phyloP scores from a whole-genome alignment of 164 flowering plant genomes.

The Berberis vulgaris region DNA sequence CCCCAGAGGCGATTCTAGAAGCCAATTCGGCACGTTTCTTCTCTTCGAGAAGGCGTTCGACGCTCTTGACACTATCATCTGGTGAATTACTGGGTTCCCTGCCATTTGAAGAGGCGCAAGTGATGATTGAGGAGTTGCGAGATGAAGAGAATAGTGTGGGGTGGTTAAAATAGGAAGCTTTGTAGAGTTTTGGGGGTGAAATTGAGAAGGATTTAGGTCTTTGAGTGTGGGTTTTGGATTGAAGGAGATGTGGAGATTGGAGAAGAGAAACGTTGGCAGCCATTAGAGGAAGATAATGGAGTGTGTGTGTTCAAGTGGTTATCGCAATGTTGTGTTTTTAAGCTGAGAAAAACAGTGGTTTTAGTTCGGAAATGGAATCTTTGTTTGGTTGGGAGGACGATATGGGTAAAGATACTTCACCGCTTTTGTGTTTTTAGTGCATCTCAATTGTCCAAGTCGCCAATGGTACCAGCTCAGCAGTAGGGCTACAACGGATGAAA shows the following conservation, averaged over 20 bases:
- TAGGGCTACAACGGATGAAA: no score
- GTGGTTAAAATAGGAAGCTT: constrained; percentile 1
- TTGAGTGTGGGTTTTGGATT: constrained; percentile 6
- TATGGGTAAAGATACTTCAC: no score
- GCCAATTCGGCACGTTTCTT: constrained; percentile 69
- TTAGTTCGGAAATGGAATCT: not conserved
- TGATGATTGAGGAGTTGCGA: constrained; percentile 10
- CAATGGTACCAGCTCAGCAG: no score
- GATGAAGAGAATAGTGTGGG: not conserved
- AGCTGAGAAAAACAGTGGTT: not conserved
- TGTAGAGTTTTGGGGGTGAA: not conserved
- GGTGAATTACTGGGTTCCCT: constrained; percentile 34
- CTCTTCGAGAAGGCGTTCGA: constrained; percentile 48
- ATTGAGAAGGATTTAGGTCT: constrained; percentile 10
- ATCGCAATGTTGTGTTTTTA: not conserved
- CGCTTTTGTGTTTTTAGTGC: no score
- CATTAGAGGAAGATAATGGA: constrained; percentile 3
- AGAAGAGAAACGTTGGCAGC: constrained; percentile 15
- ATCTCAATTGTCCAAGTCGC: no score
- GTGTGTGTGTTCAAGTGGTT: not conserved
- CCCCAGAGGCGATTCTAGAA: constrained; percentile 83
- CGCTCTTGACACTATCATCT: constrained; percentile 34
- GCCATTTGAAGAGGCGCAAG: constrained; percentile 53
- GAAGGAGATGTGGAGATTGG: constrained; percentile 6
- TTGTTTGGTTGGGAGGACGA: not conserved